A percentile compares a stretch with the other conserved stretches of the same genome.
phyloP scores from a whole-genome alignment of 2,329 filamentous ascomycete species.

The Tothia fuscella region DNA sequence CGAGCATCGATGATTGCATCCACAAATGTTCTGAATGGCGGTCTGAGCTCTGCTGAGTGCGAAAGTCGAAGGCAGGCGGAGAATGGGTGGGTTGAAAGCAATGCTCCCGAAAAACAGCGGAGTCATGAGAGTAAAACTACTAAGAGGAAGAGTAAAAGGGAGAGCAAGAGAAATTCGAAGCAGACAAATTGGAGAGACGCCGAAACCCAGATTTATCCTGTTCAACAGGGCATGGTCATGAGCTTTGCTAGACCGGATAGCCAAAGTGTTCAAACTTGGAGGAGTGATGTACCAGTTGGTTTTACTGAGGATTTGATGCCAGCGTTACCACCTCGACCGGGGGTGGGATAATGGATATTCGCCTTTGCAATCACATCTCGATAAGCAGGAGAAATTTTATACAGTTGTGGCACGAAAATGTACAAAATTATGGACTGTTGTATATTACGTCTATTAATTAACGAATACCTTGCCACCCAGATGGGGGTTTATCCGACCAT shows the following conservation, averaged over 20 bases:
- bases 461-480: no score
- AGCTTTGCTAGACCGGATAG: constrained; percentile 13
- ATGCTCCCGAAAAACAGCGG: background rate
- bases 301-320: background rate
- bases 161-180: background rate
- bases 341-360: background rate
- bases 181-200: background rate
- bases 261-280: constrained; percentile 10
- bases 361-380: no score
- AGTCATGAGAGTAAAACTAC: background rate
- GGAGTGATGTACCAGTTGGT: constrained; percentile 2
- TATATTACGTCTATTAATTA: no score
- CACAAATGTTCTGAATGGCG: constrained; percentile 10
- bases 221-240: background rate
- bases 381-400: no score
- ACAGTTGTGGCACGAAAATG: no score
- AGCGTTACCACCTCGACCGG: constrained; percentile 1
- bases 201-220: background rate
- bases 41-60: constrained; percentile 7
- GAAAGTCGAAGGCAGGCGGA: background rate
- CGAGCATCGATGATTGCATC: constrained; percentile 9
- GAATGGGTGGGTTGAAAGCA: background rate
- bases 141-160: background rate
- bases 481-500: no score
- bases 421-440: no score